phyloP scores from a whole-genome alignment of 495 filamentous ascomycete species.

The Hyaloscypha variabilis region DNA sequence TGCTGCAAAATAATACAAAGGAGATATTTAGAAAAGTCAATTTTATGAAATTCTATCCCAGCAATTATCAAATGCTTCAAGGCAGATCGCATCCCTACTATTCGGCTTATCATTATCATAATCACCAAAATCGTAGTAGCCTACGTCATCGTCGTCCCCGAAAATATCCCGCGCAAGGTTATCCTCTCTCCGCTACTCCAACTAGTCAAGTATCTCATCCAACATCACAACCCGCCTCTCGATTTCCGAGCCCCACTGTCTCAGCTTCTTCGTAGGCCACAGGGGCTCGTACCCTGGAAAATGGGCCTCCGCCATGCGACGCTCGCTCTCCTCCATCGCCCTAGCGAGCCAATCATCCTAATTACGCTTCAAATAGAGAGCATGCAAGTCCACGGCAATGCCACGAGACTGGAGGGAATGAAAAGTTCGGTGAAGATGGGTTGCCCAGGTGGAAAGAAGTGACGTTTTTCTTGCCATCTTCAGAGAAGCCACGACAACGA shows the following conservation, averaged over 20 bases:
- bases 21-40: slow-evolving; percentile 3
- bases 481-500: no score
- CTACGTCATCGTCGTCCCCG: no score
- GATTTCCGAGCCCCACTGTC: neutral
- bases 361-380: slow-evolving; percentile 18
- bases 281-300: neutral
- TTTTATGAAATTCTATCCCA: slow-evolving; percentile 2
- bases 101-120: no score
- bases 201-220: neutral
- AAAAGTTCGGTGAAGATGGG: no score
- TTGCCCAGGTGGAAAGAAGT: no score
- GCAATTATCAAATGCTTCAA: slow-evolving; percentile 4
- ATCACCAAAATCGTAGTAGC: no score
- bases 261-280: slow-evolving; percentile 2
- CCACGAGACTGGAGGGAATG: no score
- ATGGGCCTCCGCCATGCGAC: no score
- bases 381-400: slow-evolving; percentile 20
- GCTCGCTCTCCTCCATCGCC: neutral
- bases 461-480: no score
- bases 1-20: neutral
- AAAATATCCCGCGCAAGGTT: no score
- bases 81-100: neutral
- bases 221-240: slow-evolving; percentile 1
- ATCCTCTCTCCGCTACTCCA: neutral
- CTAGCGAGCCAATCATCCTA: slow-evolving; percentile 3